Evolutionary conservation across 192 early-diverging fungal genomes (phyloP), one percentile per base, ranked within the genome.

Genomic region (Entophlyctis helioformis): DNA sequence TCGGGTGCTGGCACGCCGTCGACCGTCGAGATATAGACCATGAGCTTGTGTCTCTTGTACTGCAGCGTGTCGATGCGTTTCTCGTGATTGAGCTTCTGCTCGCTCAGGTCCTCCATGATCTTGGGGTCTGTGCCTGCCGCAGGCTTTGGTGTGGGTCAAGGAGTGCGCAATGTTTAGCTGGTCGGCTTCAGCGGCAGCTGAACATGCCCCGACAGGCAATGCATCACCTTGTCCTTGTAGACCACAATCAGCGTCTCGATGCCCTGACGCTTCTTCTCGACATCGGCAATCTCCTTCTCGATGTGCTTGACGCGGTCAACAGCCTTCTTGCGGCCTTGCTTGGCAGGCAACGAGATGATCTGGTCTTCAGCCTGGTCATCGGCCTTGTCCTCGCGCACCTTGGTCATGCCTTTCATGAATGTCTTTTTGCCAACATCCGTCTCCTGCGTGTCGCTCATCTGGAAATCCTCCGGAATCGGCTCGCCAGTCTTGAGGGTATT

Each of bases 271-370:
- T 62, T 58, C 42, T 57, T 62, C 19, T 57, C 63, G 18, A 32
- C 19, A 13, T 70, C 67, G 25, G 55, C 35, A 3, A 66, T 42
- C 16, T 70, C 67, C 43, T 66, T 65, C 11, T 70, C 67, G 12
- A 70, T 38, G 0, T 28, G 10, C 49, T 70, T 70, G 52, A 70
- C 46, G 1, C 62, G 38, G 29, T 62, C 63, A 4, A 52, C 50
- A 1, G 67, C 62, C 22, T 66, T 65, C 45, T 55, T 59, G 26
- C 53, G 29, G 12, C 56, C 62, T 23, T 57, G 40, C 36, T 63
- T 68, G 22, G 51, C 23, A 10, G 48, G 56, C 33, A 51, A 29
- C 5, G 52, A 11, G 10, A 62, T 24, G 39, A 61, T 65, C 15
- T 35, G 31, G 23, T 66, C 59, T 29, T 63, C 67, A 11, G 29